Conservation (phyloP, 768 basidiomycete genomes). For the Pleurotus pulmonarius region DNA sequence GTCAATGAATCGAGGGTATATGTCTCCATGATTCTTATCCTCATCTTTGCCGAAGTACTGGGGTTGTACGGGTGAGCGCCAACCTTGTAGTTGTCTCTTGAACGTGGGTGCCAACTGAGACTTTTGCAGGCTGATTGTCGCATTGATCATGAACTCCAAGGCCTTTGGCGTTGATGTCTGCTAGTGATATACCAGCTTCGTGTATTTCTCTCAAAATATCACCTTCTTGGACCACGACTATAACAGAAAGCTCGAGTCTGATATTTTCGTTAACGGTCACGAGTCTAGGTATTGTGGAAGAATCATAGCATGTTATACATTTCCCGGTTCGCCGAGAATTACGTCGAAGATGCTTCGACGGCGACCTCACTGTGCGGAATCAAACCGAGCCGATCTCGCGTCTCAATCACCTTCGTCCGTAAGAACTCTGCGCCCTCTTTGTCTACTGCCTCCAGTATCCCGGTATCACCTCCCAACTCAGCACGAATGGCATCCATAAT, state of each 20-base stretch:
- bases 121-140: slow-evolving; percentile 67
- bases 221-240: too few relatives aligned
- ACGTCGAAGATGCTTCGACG: too few relatives aligned
- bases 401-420: slow-evolving; percentile 31
- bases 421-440: slow-evolving; percentile 33
- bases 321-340: too few relatives aligned
- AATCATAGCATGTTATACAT: too few relatives aligned
- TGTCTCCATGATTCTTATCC: slow-evolving; percentile 94
- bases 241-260: too few relatives aligned
- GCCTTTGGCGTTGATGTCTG: slow-evolving; percentile 42
- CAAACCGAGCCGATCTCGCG: slow-evolving; percentile 26
- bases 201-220: background rate
- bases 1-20: slow-evolving; percentile 89
- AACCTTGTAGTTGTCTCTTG: background rate
- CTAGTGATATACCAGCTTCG: slow-evolving; percentile 12
- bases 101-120: background rate
- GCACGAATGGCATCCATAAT: slow-evolving; percentile 50
- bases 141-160: slow-evolving; percentile 86
- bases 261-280: too few relatives aligned
- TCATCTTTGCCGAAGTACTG: slow-evolving; percentile 89
- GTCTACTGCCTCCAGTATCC: slow-evolving; percentile 33
- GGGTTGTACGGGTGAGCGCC: slow-evolving; percentile 76
- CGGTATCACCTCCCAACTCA: slow-evolving; percentile 44
- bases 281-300: too few relatives aligned
- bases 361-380: background rate